Base-by-base conservation (phyloP, 495 filamentous ascomycete species). In the Jackrogersella multiformis region DNA sequence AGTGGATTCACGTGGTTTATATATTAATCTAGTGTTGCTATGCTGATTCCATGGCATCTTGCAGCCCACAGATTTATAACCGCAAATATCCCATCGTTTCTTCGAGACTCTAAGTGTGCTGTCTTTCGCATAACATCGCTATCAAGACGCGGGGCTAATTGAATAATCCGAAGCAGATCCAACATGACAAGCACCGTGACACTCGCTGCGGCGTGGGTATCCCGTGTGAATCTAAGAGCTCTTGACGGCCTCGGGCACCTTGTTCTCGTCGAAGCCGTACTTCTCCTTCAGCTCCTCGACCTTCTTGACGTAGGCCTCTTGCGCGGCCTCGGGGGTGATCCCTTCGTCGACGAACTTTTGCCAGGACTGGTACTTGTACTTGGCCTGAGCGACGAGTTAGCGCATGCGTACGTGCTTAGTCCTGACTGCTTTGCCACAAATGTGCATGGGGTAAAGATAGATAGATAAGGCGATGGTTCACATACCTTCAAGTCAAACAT, bases 341-440 rank as follows among this genome's bases (percentile, higher is more conserved):
- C 83, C 83, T 51, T 88, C 85, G 21, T 88, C 77, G 64, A 84
- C 77, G 59, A 87, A 60, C 59, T 85, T 82, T 76, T 89, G 74
- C 92, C 92, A 97, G 16, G 88, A 88, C 32, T 83, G 82, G 80
- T 87, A 84, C 84, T 94, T 95, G 65, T 87, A 87, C 80, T 93
- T 94, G 77, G 79, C 87, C 92, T 96, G 49, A 23, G 21, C 21
- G 24, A 16, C 20, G 28, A 8, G 62, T 52, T 42, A 55, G 55
- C 18, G 30, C 52, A n/a, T 34, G 10, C 26, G 41, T 10, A 1
- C 15, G 18, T n/a, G n/a, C 7, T n/a, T n/a, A 26, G 16, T 23
- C 32, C 23, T 13, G 15, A 20, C 39, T 42, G 39, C 39, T 42
- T 20, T 42, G 16, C 15, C 9, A 20, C 3, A 42, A 20, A 20